Evolutionary conservation across 2,329 filamentous ascomycete species (phyloP).

Genomic region (Monosporascus sp.): DNA sequence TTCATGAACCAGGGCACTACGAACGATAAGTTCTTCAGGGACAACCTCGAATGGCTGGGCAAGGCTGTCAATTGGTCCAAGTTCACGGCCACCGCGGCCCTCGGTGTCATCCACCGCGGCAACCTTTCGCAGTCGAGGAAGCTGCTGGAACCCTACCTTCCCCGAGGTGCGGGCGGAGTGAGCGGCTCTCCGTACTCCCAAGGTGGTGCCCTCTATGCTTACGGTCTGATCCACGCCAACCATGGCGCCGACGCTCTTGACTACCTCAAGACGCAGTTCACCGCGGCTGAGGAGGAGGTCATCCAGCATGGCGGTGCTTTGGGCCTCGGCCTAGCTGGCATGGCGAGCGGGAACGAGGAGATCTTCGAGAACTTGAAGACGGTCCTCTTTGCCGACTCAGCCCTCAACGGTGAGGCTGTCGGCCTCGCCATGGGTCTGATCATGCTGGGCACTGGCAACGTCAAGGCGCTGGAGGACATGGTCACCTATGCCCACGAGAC

Average conservation of each 20-base stretch:
- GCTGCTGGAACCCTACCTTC: slow-evolving; percentile 89
- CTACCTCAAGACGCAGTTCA: slow-evolving; percentile 72
- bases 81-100: slow-evolving; percentile 92
- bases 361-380: slow-evolving; percentile 89
- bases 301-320: slow-evolving; percentile 95
- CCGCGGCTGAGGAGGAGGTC: slow-evolving; percentile 77
- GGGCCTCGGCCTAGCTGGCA: slow-evolving; percentile 91
- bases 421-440: slow-evolving; percentile 95
- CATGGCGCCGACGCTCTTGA: slow-evolving; percentile 87
- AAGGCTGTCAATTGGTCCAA: slow-evolving; percentile 99
- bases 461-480: slow-evolving; percentile 91
- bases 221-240: slow-evolving; percentile 95
- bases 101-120: slow-evolving; percentile 94
- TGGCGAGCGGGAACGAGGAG: slow-evolving; percentile 87
- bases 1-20: slow-evolving; percentile 99
- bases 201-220: slow-evolving; percentile 90
- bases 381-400: slow-evolving; percentile 88
- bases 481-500: slow-evolving; percentile 97
- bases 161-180: slow-evolving; percentile 61
- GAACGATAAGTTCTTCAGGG: slow-evolving; percentile 96
- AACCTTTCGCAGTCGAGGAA: slow-evolving; percentile 92
- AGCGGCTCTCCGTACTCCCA: slow-evolving; percentile 92
- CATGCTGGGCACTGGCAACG: slow-evolving; percentile 97
- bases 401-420: slow-evolving; percentile 93
- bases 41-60: slow-evolving; percentile 95